A percentile compares a stretch with the other conserved stretches of the same genome.
Conservation (phyloP, 331 rosid genomes). For the Malus hybrid region DNA sequence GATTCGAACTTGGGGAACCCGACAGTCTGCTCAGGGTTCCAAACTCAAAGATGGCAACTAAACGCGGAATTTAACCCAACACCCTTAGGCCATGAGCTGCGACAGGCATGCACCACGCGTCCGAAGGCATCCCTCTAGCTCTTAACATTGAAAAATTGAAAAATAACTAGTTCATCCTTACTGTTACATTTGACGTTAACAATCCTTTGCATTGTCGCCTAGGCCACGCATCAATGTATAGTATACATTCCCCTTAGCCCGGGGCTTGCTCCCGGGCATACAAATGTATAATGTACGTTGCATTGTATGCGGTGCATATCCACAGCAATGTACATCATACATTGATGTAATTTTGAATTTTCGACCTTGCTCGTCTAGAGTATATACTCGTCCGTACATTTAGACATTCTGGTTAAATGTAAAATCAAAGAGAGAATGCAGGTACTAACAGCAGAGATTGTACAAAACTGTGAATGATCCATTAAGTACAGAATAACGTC, state of each 20-base stretch:
- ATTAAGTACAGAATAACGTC: constrained; percentile 7
- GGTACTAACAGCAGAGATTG: neutral
- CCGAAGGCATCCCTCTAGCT: neutral
- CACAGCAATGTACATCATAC: neutral
- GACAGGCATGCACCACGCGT: neutral
- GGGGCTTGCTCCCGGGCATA: neutral
- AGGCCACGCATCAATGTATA: neutral
- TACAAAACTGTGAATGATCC: constrained; percentile 4
- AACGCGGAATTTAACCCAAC: too few species aligned
- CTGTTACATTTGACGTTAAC: neutral
- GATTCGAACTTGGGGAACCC: neutral
- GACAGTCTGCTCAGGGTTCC: neutral
- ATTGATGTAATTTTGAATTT: neutral
- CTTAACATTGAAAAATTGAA: neutral
- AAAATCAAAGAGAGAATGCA: neutral
- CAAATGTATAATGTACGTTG: neutral
- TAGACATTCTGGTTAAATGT: neutral
- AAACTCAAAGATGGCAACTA: too few species aligned
- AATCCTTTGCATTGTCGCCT: neutral
- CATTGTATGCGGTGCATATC: too few species aligned
- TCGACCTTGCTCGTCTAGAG: neutral
- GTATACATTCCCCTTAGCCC: neutral
- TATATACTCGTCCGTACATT: neutral
- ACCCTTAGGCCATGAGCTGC: neutral
- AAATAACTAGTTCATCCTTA: neutral